phyloP scores from a whole-genome alignment of 148 eudicot species.

The Diospyros lotus region DNA sequence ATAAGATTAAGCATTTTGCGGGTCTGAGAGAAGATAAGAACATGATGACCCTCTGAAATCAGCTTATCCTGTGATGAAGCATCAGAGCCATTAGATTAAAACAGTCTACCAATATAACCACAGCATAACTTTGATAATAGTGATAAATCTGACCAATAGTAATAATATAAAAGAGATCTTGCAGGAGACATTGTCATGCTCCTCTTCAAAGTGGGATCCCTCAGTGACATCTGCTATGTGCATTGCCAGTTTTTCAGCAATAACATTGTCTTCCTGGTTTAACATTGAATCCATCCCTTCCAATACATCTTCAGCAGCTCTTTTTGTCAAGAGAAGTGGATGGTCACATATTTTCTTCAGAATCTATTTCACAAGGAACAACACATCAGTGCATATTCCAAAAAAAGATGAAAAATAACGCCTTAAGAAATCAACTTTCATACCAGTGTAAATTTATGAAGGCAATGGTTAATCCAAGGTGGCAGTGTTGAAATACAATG shows the following conservation, averaged over 20 bases:
- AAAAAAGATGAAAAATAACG: too few relatives aligned
- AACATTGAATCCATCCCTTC: conserved; percentile 92
- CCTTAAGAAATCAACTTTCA: too few relatives aligned
- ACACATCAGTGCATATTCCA: too few relatives aligned
- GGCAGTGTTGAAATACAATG: too few relatives aligned
- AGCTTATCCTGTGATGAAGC: conserved; percentile 51
- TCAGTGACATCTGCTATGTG: conserved; percentile 71
- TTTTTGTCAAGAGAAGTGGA: conserved; percentile 86
- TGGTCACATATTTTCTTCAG: conserved; percentile 98
- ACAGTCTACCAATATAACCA: conserved; percentile 1
- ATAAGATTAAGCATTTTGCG: conserved; percentile 95
- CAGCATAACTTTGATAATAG: conserved; percentile 6
- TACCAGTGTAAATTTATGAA: too few relatives aligned
- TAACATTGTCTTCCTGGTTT: conserved; percentile 59
- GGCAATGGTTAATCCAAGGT: too few relatives aligned
- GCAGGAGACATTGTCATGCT: conserved; percentile 75
- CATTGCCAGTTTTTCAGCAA: conserved; percentile 87
- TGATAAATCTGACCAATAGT: conserved; percentile 56
- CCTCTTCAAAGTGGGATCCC: conserved; percentile 50
- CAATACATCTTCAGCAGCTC: conserved; percentile 94
- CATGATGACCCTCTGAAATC: conserved; percentile 73
- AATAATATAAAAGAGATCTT: conserved; percentile 80
- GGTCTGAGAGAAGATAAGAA: conserved; percentile 96
- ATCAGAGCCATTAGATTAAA: neutral
- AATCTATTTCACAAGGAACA: conserved; percentile 41